Percentiles rank a stretch among this genome's conserved stretches.
These are phyloP conservation scores for Gryganskiella cystojenkinii DNA, from an alignment of 192 early-diverging fungal species.

Conservation along the genomic window DNA sequence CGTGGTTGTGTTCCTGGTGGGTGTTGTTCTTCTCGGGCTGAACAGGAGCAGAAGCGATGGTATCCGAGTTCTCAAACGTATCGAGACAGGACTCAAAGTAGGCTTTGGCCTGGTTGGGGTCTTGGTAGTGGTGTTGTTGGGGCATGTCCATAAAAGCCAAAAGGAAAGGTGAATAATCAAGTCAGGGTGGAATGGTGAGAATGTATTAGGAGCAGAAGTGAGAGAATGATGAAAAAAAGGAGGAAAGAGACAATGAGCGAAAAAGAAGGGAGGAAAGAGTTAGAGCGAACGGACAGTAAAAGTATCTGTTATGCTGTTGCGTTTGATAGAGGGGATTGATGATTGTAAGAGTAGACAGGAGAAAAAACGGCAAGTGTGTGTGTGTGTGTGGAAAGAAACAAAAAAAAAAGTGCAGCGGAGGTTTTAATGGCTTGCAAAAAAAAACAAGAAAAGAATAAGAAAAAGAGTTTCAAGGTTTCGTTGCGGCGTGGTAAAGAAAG, in stretches of 20 bases:
- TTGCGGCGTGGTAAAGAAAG: background rate
- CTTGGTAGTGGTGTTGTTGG: slow-evolving; percentile 47
- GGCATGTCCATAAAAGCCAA: slow-evolving; percentile 38
- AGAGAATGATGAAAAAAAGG: slow-evolving; percentile 1
- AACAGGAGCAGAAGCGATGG: slow-evolving; percentile 2
- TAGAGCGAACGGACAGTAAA: background rate
- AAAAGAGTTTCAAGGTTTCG: background rate
- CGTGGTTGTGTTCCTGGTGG: slow-evolving; percentile 9
- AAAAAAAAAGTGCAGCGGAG: no score
- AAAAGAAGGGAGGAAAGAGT: slow-evolving; percentile 5
- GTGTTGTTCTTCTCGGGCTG: no score
- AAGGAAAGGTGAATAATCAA: slow-evolving; percentile 1
- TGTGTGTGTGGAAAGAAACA: no score
- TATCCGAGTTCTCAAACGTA: slow-evolving; percentile 30
- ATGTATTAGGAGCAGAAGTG: background rate
- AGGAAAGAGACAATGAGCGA: background rate
- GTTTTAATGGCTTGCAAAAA: no score
- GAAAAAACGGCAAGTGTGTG: no score
- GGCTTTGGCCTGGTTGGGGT: slow-evolving; percentile 36
- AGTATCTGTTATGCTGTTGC: slow-evolving; percentile 1
- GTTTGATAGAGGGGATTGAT: no score
- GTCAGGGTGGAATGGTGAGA: background rate
- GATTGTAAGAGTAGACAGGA: no score
- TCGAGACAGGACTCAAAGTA: slow-evolving; percentile 42
- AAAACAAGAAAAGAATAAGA: background rate